A percentile compares a stretch with the other conserved stretches of the same genome.
phyloP scores from a whole-genome alignment of 2,329 filamentous ascomycete species.

The Kalmusia sp. region DNA sequence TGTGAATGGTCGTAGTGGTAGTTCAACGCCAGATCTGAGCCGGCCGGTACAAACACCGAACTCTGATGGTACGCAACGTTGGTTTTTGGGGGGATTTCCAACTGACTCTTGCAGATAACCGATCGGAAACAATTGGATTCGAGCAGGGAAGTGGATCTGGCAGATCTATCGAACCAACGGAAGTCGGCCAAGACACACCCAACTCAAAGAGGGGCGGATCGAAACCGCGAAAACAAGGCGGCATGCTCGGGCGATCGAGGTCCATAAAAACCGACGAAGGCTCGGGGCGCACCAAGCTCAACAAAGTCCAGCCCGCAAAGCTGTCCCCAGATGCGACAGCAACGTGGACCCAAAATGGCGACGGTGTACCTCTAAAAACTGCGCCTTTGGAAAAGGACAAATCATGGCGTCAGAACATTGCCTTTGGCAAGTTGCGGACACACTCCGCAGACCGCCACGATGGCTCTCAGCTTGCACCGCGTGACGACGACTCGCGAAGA shows the following conservation, averaged over 20 bases:
- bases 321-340: constrained; percentile 35
- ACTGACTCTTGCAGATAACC: constrained; percentile 35
- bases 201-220: constrained; percentile 28
- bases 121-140: constrained; percentile 37
- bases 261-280: constrained; percentile 54
- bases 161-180: constrained; percentile 34
- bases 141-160: constrained; percentile 38
- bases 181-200: constrained; percentile 25
- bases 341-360: constrained; percentile 43
- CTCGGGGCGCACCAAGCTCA: constrained; percentile 34
- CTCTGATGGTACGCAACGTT: constrained; percentile 38
- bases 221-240: constrained; percentile 43
- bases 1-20: constrained; percentile 52
- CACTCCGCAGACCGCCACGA: constrained; percentile 74
- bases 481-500: constrained; percentile 35
- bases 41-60: constrained; percentile 45
- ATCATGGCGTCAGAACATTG: constrained; percentile 72
- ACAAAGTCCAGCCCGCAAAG: constrained; percentile 40
- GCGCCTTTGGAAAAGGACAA: constrained; percentile 72
- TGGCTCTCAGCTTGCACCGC: constrained; percentile 35
- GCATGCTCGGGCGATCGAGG: constrained; percentile 49
- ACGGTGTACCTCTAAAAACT: constrained; percentile 62
- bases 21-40: constrained; percentile 57
- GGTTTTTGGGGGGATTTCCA: not conserved
- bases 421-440: constrained; percentile 66